Conservation (phyloP, 345 rosid genomes). For the Moricandia arvensis region DNA sequence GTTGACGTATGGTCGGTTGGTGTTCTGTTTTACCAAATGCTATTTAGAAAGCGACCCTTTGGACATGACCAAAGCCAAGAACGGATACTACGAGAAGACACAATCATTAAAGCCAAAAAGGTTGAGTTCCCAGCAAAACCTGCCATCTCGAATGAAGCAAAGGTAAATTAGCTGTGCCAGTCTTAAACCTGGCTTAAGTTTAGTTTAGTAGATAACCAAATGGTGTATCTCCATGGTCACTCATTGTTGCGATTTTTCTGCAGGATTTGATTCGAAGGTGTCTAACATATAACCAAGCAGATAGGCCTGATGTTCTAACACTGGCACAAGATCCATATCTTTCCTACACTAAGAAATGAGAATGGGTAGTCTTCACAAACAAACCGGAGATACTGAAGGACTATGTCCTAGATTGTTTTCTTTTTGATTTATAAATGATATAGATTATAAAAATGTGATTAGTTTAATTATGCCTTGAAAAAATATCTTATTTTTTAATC, state of each 20-base stretch:
- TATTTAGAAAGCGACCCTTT: slow-evolving; percentile 90
- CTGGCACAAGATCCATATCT: slow-evolving; percentile 88
- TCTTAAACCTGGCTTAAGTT: neutral
- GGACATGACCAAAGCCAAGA: slow-evolving; percentile 99
- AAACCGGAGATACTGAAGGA: slow-evolving; percentile 20
- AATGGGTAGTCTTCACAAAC: slow-evolving; percentile 37
- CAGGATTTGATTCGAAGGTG: slow-evolving; percentile 94
- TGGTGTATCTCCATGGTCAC: slow-evolving; percentile 1
- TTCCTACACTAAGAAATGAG: slow-evolving; percentile 65
- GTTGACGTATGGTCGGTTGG: slow-evolving; percentile 99
- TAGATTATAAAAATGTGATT: slow-evolving; percentile 1
- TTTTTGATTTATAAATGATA: slow-evolving; percentile 1
- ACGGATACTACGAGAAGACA: slow-evolving; percentile 89
- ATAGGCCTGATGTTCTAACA: slow-evolving; percentile 85
- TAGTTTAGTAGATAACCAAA: slow-evolving; percentile 14
- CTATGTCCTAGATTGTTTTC: slow-evolving; percentile 1
- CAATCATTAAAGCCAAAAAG: slow-evolving; percentile 91
- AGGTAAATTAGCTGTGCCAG: slow-evolving; percentile 47
- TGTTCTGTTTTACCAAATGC: slow-evolving; percentile 90
- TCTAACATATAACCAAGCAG: slow-evolving; percentile 84
- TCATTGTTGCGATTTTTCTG: slow-evolving; percentile 20
- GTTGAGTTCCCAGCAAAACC: slow-evolving; percentile 97
- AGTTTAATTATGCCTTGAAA: too few relatives aligned
- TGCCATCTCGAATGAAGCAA: slow-evolving; percentile 85
- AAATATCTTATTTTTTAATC: too few relatives aligned